Evolutionary conservation across 805 yeast species (phyloP).

Genomic region (Cyberlindnera veronae): DNA sequence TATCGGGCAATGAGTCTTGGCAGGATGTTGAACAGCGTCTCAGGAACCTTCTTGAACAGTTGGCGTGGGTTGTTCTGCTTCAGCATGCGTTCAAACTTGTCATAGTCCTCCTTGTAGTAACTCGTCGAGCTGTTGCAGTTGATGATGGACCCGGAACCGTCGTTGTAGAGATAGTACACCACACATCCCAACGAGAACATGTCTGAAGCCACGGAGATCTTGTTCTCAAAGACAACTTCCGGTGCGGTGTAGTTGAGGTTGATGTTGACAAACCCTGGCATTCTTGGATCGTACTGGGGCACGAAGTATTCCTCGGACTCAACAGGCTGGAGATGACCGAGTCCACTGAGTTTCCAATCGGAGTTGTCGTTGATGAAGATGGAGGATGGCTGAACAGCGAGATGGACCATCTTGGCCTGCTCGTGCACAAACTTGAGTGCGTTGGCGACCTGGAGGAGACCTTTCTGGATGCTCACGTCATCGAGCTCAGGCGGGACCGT

Average conservation of each 20-base stretch:
- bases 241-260: constrained; percentile 82
- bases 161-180: constrained; percentile 64
- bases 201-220: constrained; percentile 67
- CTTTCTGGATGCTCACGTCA: constrained; percentile 74
- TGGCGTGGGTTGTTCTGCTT: constrained; percentile 35
- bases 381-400: constrained; percentile 74
- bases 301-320: constrained; percentile 57
- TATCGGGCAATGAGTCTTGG: constrained; percentile 53
- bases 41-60: constrained; percentile 58
- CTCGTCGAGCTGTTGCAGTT: constrained; percentile 51
- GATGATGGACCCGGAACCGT: constrained; percentile 45
- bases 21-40: constrained; percentile 42
- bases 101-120: constrained; percentile 58
- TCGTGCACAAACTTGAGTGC: constrained; percentile 83
- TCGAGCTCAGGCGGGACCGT: constrained; percentile 51
- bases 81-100: constrained; percentile 45
- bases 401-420: constrained; percentile 68
- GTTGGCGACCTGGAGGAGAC: constrained; percentile 71
- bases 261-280: constrained; percentile 68
- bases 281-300: constrained; percentile 70
- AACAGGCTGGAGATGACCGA: constrained; percentile 50
- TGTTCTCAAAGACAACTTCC: constrained; percentile 66
- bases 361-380: constrained; percentile 76
- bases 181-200: constrained; percentile 81
- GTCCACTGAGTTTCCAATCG: constrained; percentile 91